phyloP scores from a whole-genome alignment of 2,329 filamentous ascomycete species.

The Aspergillus aculeatus region DNA sequence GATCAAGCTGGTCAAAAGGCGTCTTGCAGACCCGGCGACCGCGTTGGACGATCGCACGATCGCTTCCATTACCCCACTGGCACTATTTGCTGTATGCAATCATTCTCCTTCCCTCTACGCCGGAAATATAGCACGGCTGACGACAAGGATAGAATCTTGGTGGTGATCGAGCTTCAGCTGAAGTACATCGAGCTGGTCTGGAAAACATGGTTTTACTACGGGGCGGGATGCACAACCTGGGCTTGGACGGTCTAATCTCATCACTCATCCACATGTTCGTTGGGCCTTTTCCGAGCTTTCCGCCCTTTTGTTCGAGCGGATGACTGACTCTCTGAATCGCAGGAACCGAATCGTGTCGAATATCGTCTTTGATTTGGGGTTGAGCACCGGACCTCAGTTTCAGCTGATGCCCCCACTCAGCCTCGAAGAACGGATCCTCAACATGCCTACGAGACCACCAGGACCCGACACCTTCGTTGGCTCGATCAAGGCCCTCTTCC shows the following conservation, averaged over 20 bases:
- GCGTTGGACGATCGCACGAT: constrained; percentile 6
- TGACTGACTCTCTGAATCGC: not conserved
- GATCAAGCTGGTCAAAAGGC: constrained; percentile 1
- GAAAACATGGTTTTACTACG: not conserved
- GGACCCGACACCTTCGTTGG: too few relatives aligned
- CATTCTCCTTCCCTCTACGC: not conserved
- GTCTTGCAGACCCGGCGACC: not conserved
- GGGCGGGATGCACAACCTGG: constrained; percentile 2
- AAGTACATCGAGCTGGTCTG: not conserved
- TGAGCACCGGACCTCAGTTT: not conserved
- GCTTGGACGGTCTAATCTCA: not conserved
- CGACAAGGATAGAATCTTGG: not conserved
- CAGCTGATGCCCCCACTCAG: not conserved
- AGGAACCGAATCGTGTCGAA: constrained; percentile 8
- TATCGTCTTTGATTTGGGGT: not conserved
- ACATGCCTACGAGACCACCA: too few relatives aligned
- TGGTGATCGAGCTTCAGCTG: constrained; percentile 1
- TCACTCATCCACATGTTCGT: constrained; percentile 1
- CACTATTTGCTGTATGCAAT: constrained; percentile 2
- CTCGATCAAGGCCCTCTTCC: too few relatives aligned
- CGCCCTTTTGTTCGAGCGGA: too few relatives aligned
- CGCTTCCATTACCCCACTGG: not conserved
- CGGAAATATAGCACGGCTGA: not conserved
- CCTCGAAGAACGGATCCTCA: not conserved
- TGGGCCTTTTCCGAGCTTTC: not conserved